Evolutionary conservation across 352 stramenopile species (phyloP), one percentile per base, ranked within the genome.

Genomic region (Thalassiosira mediterranea): DNA sequence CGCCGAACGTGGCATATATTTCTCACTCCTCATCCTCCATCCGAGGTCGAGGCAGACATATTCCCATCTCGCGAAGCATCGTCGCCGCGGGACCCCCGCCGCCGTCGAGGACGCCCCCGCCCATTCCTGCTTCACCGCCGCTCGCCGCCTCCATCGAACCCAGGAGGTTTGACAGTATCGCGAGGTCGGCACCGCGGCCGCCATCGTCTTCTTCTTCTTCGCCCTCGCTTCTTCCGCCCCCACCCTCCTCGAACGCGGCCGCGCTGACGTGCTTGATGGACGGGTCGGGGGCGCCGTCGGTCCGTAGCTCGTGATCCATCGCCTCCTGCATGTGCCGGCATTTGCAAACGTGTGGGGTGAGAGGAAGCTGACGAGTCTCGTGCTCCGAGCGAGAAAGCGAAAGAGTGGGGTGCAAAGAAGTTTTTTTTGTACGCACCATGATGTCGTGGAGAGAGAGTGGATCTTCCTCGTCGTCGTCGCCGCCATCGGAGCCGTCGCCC

Each of bases 291-390:
- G n/a, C 17, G 15, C 17, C 28, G 19, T 38, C 29, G 19, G 42
- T 68, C 25, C 48, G 56, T 8, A 90, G 60, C 46, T 90, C 83
- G 1, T 72, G 10, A 63, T 90, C 83, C 83, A 90, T 88, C 23
- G 80, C 83, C n/a, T n/a, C n/a, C 52, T 74, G 52, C 80, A 52
- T 52, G 44, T n/a, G n/a, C n/a, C n/a, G n/a, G n/a, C n/a, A n/a
- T n/a, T n/a, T n/a, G n/a, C n/a, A n/a, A n/a, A n/a, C n/a, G n/a
- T n/a, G n/a, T n/a, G n/a, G n/a, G n/a, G n/a, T n/a, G n/a, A n/a
- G n/a, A n/a, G n/a, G n/a, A n/a, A n/a, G n/a, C n/a, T n/a, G n/a
- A n/a, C n/a, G n/a, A n/a, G n/a, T n/a, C n/a, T n/a, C n/a, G n/a
- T n/a, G n/a, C n/a, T n/a, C n/a, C n/a, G n/a, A n/a, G n/a, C n/a